Evolutionary conservation across 2,329 filamentous ascomycete genomes (phyloP), one percentile per base, ranked within the genome.

Genomic region (Phaeosphaeria sp.): DNA sequence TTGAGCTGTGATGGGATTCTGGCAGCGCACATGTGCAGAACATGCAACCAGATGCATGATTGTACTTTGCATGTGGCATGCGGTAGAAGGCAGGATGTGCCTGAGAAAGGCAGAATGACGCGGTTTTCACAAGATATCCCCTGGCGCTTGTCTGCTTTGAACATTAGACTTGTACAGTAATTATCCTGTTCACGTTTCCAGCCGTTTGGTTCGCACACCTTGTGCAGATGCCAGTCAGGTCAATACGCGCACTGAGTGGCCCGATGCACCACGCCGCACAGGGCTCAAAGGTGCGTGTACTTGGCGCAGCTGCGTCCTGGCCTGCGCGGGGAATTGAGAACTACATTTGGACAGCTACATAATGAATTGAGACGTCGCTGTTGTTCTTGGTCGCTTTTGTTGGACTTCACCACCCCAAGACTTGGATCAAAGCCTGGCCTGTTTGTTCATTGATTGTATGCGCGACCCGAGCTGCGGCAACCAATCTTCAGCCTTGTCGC

Each of bases 101-200:
- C 45, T 49, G n/a, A 36, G 30, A 18, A 22, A 17, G 9, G 42
- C 45, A 7, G 30, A 42, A 48, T 49, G 48, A 17, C 44, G 44
- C 44, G 33, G 44, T 47, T 33, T 44, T 30, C 24, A 55, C 22
- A 45, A 62, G 63, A 64, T 64, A 62, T 56, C 61, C 63, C 57
- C 59, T 55, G 50, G 51, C 39, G 63, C 55, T 55, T 50, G 43
- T 54, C 42, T 47, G 42, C 40, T 45, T 53, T 63, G 49, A 56
- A 25, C 24, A 49, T 43, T 47, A 55, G 54, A 44, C 15, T 42
- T 47, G 51, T 48, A 53, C 39, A 44, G 53, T 43, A 36, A 24
- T n/a, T 25, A 22, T n/a, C 36, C 13, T 44, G 45, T 48, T 20
- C 11, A 42, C 39, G 40, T n/a, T 43, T 20, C 40, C 40, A 36